A percentile compares a stretch with the other conserved stretches of the same genome.
These are phyloP conservation scores for Aspergillus sp. DNA, from an alignment of 2,329 filamentous ascomycete genomes.

Conservation along the genomic window DNA sequence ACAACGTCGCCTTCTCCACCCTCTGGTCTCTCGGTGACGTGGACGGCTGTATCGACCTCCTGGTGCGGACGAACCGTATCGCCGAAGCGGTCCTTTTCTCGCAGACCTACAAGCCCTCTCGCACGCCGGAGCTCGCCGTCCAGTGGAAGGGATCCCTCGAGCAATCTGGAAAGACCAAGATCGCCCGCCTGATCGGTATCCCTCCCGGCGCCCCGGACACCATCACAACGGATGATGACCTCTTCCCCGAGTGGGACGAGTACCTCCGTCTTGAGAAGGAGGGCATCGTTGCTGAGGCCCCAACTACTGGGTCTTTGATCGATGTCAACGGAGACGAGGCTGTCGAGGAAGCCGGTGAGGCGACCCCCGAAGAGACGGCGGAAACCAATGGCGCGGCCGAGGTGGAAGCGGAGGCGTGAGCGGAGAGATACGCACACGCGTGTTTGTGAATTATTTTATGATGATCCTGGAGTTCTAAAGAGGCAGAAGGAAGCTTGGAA, in stretches of 20 bases:
- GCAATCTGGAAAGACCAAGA: constrained; percentile 79
- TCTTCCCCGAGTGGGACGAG: constrained; percentile 96
- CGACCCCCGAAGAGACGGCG: constrained; percentile 4
- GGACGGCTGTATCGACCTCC: constrained; percentile 74
- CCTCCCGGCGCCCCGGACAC: constrained; percentile 68
- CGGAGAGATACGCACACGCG: not conserved
- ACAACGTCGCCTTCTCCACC: constrained; percentile 91
- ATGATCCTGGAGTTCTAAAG: not conserved
- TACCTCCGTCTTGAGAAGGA: constrained; percentile 79
- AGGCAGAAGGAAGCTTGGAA: not conserved
- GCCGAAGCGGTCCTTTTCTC: constrained; percentile 89
- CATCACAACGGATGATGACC: constrained; percentile 60
- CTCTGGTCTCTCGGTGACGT: constrained; percentile 85
- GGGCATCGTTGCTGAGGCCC: constrained; percentile 50
- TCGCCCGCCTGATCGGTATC: constrained; percentile 77
- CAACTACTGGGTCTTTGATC: constrained; percentile 41
- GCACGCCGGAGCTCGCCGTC: constrained; percentile 64
- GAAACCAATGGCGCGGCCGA: constrained; percentile 34
- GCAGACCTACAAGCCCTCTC: constrained; percentile 90
- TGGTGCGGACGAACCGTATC: constrained; percentile 73
- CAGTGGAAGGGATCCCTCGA: constrained; percentile 84
- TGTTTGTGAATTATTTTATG: constrained; percentile 3
- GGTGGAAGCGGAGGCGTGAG: constrained; percentile 24
- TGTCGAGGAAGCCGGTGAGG: constrained; percentile 22
- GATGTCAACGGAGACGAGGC: constrained; percentile 37